Evolutionary conservation across 768 basidiomycete species (phyloP).

Genomic region (Lactarius pseudohatsudake): DNA sequence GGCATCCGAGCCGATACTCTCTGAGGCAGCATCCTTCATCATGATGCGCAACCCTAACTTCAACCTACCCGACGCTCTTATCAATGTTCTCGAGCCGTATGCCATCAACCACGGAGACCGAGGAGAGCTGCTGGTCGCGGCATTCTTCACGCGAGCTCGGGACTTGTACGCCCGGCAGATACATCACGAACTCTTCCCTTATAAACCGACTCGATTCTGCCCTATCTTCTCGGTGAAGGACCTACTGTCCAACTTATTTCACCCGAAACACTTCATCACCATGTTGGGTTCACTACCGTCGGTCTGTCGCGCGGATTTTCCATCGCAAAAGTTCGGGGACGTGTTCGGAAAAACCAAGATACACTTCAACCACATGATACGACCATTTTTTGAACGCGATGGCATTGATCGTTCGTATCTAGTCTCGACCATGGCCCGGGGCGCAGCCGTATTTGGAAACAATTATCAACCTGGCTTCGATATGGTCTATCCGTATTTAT

Average conservation of each 20-base stretch:
- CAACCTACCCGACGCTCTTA: neutral
- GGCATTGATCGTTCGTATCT: neutral
- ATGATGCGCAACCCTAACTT: neutral
- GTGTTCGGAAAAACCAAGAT: neutral
- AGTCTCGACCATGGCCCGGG: neutral
- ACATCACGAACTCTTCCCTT: neutral
- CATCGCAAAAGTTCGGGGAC: neutral
- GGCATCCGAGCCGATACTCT: slow-evolving; percentile 7
- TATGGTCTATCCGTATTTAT: neutral
- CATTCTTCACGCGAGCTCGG: neutral
- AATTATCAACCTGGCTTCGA: neutral
- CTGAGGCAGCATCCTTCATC: neutral
- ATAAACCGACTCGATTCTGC: neutral
- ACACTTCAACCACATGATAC: neutral
- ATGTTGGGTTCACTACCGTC: neutral
- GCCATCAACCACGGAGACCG: neutral
- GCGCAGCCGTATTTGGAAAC: neutral
- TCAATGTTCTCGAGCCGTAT: neutral
- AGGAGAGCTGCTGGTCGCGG: neutral
- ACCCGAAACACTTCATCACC: neutral
- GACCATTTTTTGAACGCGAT: neutral
- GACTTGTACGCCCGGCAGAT: neutral
- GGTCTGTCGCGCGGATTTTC: neutral
- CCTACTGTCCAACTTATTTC: neutral
- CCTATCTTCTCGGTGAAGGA: neutral